Evolutionary conservation across 306 rosid genomes (phyloP).

Genomic region (Ammopiptanthus mongolicus): DNA sequence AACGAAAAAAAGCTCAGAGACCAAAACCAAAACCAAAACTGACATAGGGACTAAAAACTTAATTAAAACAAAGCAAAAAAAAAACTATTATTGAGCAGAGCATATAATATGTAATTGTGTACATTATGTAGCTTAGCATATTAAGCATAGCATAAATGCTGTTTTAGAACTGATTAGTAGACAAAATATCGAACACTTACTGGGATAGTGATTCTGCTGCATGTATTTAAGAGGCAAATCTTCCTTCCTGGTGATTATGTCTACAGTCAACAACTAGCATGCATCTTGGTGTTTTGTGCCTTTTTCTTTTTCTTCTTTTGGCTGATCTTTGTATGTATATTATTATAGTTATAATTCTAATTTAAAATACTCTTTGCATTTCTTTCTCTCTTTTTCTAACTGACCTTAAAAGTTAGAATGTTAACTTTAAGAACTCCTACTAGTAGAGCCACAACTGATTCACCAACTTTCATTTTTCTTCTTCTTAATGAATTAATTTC

Average conservation of each 20-base stretch:
- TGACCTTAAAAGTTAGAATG: neutral
- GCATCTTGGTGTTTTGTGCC: neutral
- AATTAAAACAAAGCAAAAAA: no score
- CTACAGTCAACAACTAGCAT: neutral
- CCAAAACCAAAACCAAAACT: no score
- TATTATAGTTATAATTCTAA: neutral
- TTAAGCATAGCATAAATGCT: constrained; percentile 19
- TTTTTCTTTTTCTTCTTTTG: neutral
- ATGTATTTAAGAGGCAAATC: constrained; percentile 18
- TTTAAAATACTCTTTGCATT: neutral
- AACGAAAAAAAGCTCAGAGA: no score
- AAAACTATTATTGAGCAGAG: neutral
- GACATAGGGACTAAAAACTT: no score
- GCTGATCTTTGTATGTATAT: neutral
- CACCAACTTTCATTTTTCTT: neutral
- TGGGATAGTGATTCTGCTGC: neutral
- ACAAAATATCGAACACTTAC: constrained; percentile 14
- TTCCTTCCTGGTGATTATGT: constrained; percentile 11
- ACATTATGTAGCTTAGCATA: neutral
- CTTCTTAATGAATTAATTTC: neutral
- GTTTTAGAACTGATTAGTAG: constrained; percentile 18
- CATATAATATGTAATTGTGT: neutral
- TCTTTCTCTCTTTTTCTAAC: neutral
- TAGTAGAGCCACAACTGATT: neutral
- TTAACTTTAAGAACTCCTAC: neutral